Base-by-base conservation (phyloP, 345 rosid species). In the sweet orange (Citrus sinensis) region DNA sequence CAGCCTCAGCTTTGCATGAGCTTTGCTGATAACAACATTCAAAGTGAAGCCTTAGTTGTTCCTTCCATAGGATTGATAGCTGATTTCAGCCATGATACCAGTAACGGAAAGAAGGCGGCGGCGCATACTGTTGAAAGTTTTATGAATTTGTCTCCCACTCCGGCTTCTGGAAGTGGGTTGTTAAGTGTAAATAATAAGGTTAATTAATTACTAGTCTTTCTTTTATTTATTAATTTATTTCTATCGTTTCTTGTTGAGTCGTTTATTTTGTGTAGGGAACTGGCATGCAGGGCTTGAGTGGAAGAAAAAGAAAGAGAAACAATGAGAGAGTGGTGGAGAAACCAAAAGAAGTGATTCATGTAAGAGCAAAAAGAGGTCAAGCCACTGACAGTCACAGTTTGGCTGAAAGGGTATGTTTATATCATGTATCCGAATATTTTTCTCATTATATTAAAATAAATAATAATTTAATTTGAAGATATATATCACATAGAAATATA, bases 331-430 rank as follows among this genome's bases (percentile, higher is more conserved):
- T 54, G 46, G 6, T 37, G 75, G 77, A 82, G 64, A 83, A 86
- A 60, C 84, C 79, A 68, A 80, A 79, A 66, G 90, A 84, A 82
- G 91, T 91, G 7, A 75, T 91, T 67, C 92, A 87, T 88, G 91
- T 91, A 24, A 89, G 92, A 79, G 94, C 94, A 17, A 91, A 86
- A 83, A 79, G 94, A 83, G 94, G 94, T 60, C 91, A 91, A 88
- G 94, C 94, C 78, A 91, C 94, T 58, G 94, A 89, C 76, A 89
- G 91, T 73, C 94, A 90, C 78, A 90, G 94, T 75, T 80, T 90
- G 71, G 91, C 94, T 11, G 92, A 90, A 84, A 87, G 92, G 90
- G 92, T 91, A 84, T 4, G 17, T 60, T 37, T 3, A 4, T 37
- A 37, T 39, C 16, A 54, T 7, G 4, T 37, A 24, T n/a, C 5